Conservation (phyloP, 495 filamentous ascomycete genomes). For the Aspergillus ellipticus region DNA sequence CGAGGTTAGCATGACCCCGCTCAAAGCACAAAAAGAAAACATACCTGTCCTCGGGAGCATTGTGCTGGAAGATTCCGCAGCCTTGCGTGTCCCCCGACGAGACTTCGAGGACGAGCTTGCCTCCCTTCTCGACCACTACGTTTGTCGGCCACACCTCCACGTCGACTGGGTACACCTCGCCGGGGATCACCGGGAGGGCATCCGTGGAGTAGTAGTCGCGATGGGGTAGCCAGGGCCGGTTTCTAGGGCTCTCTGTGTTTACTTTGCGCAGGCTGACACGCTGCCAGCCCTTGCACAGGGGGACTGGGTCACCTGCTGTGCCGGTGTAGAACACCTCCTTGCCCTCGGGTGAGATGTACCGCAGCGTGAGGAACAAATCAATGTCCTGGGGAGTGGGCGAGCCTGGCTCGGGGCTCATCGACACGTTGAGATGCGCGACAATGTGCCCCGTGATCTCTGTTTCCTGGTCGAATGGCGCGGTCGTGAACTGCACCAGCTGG, state of each 20-base stretch:
- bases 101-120: conserved; percentile 55
- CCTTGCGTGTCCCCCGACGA: conserved; percentile 59
- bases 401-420: conserved; percentile 40
- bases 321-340: conserved; percentile 66
- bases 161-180: conserved; percentile 59
- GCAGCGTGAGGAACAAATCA: conserved; percentile 62
- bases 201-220: conserved; percentile 59
- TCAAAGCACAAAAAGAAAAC: conserved; percentile 1
- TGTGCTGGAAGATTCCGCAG: conserved; percentile 54
- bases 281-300: conserved; percentile 39
- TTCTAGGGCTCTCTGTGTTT: conserved; percentile 43
- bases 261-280: conserved; percentile 53
- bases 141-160: conserved; percentile 70
- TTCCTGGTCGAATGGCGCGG: conserved; percentile 49
- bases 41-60: conserved; percentile 43
- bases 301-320: conserved; percentile 46
- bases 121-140: conserved; percentile 50
- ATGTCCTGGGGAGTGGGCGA: conserved; percentile 47
- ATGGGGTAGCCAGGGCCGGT: conserved; percentile 52
- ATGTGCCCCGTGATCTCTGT: conserved; percentile 67
- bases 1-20: neutral
- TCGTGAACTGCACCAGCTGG: conserved; percentile 49
- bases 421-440: conserved; percentile 58
- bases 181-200: conserved; percentile 48
- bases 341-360: conserved; percentile 51